Evolutionary conservation across 306 rosid genomes (phyloP).

Genomic region (Trifolium fragiferum): DNA sequence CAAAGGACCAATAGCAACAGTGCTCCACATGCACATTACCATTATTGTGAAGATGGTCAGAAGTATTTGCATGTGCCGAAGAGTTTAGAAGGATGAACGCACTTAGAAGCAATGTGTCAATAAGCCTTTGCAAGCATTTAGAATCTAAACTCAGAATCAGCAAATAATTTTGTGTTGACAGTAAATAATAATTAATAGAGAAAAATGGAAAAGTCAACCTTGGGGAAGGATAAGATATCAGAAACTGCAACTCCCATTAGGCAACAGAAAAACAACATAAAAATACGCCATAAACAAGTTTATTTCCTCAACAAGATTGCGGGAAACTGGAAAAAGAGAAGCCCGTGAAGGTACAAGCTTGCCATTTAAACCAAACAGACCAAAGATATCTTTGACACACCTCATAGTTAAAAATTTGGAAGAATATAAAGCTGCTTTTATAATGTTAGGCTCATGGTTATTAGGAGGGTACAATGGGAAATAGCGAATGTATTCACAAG

Average conservation of each 20-base stretch:
- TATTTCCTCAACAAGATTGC: slow-evolving; percentile 7
- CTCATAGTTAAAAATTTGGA: slow-evolving; percentile 8
- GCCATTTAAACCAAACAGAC: slow-evolving; percentile 11
- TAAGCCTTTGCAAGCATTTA: slow-evolving; percentile 18
- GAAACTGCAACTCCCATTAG: not conserved
- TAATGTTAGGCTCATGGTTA: not conserved
- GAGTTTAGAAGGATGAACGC: slow-evolving; percentile 24
- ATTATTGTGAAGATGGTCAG: slow-evolving; percentile 11
- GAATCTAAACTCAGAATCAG: slow-evolving; percentile 17
- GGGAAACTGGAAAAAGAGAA: slow-evolving; percentile 1
- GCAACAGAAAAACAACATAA: not conserved
- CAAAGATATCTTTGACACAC: not conserved
- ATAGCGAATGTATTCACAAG: not conserved
- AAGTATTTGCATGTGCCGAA: not conserved
- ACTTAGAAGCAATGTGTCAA: slow-evolving; percentile 9
- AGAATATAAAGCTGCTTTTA: slow-evolving; percentile 9
- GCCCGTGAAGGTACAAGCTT: not conserved
- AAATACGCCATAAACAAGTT: not conserved
- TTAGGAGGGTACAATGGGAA: not conserved
- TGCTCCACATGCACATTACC: slow-evolving; percentile 11
- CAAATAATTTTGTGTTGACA: not conserved
- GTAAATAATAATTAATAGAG: not conserved
- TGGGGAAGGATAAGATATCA: not conserved
- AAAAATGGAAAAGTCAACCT: not conserved
- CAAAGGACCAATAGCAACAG: slow-evolving; percentile 2